A percentile compares a stretch with the other conserved stretches of the same genome.
phyloP scores from a whole-genome alignment of 2,329 filamentous ascomycete species.

The Dactylonectria estremocensis region DNA sequence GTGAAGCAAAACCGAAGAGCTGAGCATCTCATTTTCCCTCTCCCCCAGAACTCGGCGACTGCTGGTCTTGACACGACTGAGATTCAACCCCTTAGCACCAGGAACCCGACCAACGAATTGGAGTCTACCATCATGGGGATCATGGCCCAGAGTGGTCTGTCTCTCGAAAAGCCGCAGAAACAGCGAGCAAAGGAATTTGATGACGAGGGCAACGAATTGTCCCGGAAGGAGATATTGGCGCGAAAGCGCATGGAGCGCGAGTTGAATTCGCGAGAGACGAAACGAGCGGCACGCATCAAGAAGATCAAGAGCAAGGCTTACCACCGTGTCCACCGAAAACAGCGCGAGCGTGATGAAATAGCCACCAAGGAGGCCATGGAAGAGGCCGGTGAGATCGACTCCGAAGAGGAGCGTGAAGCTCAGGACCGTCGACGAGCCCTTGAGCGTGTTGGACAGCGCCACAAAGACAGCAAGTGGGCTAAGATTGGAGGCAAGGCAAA shows the following conservation, averaged over 20 bases:
- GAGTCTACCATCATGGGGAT: constrained; percentile 91
- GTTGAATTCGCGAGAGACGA: constrained; percentile 88
- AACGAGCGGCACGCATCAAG: constrained; percentile 92
- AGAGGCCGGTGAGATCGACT: constrained; percentile 73
- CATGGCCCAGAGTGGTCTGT: constrained; percentile 88
- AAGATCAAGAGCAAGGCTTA: constrained; percentile 99
- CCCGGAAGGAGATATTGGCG: constrained; percentile 78
- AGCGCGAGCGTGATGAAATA: constrained; percentile 68
- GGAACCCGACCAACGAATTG: constrained; percentile 81
- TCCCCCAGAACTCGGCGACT: constrained; percentile 79
- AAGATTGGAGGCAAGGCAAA: constrained; percentile 86
- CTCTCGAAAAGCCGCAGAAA: constrained; percentile 62
- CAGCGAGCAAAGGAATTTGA: constrained; percentile 74
- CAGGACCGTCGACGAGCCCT: constrained; percentile 83
- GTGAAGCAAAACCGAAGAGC: constrained; percentile 94
- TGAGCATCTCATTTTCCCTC: constrained; percentile 90
- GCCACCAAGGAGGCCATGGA: constrained; percentile 67
- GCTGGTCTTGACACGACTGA: constrained; percentile 74
- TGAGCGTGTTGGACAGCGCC: constrained; percentile 87
- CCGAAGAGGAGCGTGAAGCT: constrained; percentile 75
- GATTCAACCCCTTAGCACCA: constrained; percentile 74
- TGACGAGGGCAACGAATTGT: constrained; percentile 80
- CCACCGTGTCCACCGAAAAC: constrained; percentile 90
- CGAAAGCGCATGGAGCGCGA: constrained; percentile 87
- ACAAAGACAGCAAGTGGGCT: constrained; percentile 93